A percentile compares a stretch with the other conserved stretches of the same genome.
Conservation (phyloP, 768 basidiomycete genomes). For the Chalciporus chontae region DNA sequence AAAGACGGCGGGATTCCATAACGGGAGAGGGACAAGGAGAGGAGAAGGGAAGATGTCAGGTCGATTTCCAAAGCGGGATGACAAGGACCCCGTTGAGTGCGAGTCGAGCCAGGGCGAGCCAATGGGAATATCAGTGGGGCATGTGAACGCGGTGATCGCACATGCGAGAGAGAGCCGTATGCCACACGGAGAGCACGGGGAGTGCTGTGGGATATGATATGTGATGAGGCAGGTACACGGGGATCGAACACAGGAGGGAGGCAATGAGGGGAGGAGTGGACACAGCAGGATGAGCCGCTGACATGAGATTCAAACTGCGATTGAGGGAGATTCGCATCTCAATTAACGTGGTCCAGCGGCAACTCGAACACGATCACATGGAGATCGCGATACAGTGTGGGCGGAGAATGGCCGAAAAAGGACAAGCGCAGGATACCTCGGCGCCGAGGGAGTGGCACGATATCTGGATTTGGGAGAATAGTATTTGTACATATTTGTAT, state of each 20-base stretch:
- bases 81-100: slow-evolving; percentile 29
- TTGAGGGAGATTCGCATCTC: slow-evolving; percentile 28
- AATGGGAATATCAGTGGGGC: slow-evolving; percentile 15
- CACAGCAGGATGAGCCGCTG: slow-evolving; percentile 20
- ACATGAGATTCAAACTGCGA: slow-evolving; percentile 29
- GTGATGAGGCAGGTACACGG: neutral
- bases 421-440: slow-evolving; percentile 32
- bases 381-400: slow-evolving; percentile 30
- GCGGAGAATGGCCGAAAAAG: slow-evolving; percentile 31
- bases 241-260: slow-evolving; percentile 7
- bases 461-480: slow-evolving; percentile 17
- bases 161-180: neutral
- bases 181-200: neutral
- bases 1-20: slow-evolving; percentile 15
- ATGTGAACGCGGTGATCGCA: slow-evolving; percentile 9
- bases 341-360: slow-evolving; percentile 33
- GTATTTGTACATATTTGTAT: slow-evolving; percentile 22
- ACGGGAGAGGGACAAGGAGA: slow-evolving; percentile 1
- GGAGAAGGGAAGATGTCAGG: slow-evolving; percentile 4
- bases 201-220: neutral
- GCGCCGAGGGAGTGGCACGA: slow-evolving; percentile 39
- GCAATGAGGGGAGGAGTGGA: slow-evolving; percentile 26
- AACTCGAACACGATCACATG: slow-evolving; percentile 32
- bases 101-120: slow-evolving; percentile 28
- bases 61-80: slow-evolving; percentile 21